Evolutionary conservation across 345 rosid genomes (phyloP).

Genomic region (Durio zibethinus): DNA sequence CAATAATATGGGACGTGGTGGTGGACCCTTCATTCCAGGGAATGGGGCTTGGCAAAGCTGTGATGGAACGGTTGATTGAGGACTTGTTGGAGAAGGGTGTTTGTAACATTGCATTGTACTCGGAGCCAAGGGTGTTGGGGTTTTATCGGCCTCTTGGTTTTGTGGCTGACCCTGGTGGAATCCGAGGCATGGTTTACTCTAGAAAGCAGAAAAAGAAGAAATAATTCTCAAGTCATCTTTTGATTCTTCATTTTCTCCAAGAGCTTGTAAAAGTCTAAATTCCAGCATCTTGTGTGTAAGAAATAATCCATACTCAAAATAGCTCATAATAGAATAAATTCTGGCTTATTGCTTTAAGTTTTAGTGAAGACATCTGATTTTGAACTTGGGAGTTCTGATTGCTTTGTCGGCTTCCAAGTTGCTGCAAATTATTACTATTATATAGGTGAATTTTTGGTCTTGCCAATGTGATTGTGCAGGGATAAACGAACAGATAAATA

Average conservation of each 20-base stretch:
- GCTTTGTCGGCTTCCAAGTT: neutral
- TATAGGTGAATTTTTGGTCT: neutral
- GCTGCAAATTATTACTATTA: neutral
- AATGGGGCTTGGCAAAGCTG: slow-evolving; percentile 78
- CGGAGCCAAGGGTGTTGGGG: slow-evolving; percentile 92
- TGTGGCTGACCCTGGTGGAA: slow-evolving; percentile 91
- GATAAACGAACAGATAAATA: neutral
- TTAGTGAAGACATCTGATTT: neutral
- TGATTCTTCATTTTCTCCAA: neutral
- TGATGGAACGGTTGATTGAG: slow-evolving; percentile 71
- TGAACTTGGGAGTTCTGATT: neutral
- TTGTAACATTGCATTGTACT: slow-evolving; percentile 66
- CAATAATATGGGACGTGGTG: slow-evolving; percentile 96
- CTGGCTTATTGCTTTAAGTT: neutral
- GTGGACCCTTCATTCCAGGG: slow-evolving; percentile 88
- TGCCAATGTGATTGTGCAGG: neutral
- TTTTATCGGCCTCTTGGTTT: slow-evolving; percentile 87
- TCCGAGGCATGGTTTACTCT: slow-evolving; percentile 83
- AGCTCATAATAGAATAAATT: neutral
- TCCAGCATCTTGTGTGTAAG: neutral
- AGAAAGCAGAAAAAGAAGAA: slow-evolving; percentile 50
- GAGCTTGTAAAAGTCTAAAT: neutral
- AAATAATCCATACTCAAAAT: neutral
- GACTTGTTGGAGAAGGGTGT: slow-evolving; percentile 63
- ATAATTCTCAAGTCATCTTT: slow-evolving; percentile 5